phyloP scores from a whole-genome alignment of 169 alveolate species.

The Cryptosporidium baileyi region DNA sequence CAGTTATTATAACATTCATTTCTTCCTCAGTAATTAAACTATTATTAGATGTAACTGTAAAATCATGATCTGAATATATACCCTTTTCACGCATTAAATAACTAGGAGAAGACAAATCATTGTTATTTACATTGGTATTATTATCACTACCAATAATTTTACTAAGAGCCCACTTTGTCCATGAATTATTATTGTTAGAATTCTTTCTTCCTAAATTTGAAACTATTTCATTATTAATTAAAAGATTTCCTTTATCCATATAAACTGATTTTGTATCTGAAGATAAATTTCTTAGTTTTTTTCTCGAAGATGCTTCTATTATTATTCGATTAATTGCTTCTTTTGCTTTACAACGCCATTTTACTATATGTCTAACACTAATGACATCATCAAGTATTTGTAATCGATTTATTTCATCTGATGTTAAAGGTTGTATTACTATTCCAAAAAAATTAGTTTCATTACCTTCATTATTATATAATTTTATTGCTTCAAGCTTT shows the following conservation, averaged over 20 bases:
- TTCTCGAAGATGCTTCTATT: constrained; percentile 66
- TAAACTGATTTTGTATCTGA: constrained; percentile 50
- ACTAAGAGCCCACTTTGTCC: constrained; percentile 67
- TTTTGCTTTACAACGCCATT: constrained; percentile 63
- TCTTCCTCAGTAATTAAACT: constrained; percentile 64
- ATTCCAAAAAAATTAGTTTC: constrained; percentile 52
- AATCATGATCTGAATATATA: constrained; percentile 3
- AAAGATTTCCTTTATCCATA: constrained; percentile 58
- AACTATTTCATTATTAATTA: not conserved
- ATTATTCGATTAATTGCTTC: constrained; percentile 53
- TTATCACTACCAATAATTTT: constrained; percentile 20
- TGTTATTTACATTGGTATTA: not conserved
- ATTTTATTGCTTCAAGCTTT: constrained; percentile 24
- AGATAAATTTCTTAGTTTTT: constrained; percentile 23
- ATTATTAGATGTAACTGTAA: constrained; percentile 31
- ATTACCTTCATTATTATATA: constrained; percentile 25
- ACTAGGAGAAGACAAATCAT: constrained; percentile 26
- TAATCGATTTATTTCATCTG: not conserved
- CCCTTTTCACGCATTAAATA: constrained; percentile 49
- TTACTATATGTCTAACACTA: constrained; percentile 48
- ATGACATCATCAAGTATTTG: constrained; percentile 51
- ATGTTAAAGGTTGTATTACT: constrained; percentile 12
- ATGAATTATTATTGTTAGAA: not conserved
- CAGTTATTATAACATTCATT: constrained; percentile 65
- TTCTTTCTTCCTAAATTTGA: not conserved